Evolutionary conservation across 2,329 filamentous ascomycete genomes (phyloP), one percentile per base, ranked within the genome.

Genomic region (Calonectria hawksworthii): DNA sequence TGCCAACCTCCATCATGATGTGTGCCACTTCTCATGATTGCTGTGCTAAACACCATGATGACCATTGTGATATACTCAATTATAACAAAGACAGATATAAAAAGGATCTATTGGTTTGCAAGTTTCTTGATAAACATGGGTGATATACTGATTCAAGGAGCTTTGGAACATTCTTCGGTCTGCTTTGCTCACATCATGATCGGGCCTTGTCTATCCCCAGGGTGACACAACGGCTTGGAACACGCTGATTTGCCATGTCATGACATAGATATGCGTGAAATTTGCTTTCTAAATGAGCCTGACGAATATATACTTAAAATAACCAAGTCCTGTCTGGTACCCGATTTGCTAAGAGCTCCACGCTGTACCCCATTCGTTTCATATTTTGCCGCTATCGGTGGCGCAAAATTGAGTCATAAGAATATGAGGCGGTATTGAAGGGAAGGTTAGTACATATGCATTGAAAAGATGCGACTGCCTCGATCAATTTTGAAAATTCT

Each of bases 371-470:
- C 41, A n/a, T 7, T n/a, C 18, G 41, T 8, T 44, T 44, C 41
- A n/a, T 8, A 44, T 44, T 9, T 44, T 9, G 7, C n/a, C 18
- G 18, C 8, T n/a, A 44, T 44, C 18, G 18, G 9, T 21, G 21
- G 41, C 41, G 41, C 7, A 8, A 44, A 10, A 10, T 18, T 10
- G 10, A 9, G 41, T 6, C 41, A 2, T n/a, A n/a, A 44, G n/a
- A 1, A n/a, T 1, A 44, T 2, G 18, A 4, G 1, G 1, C n/a
- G 7, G 6, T 2, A 44, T 44, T 4, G 18, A 18, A 18, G n/a
- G 7, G 18, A 44, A 44, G n/a, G 10, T 21, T 9, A 9, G n/a
- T n/a, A n/a, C n/a, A n/a, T n/a, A n/a, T n/a, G n/a, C n/a, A n/a
- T n/a, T n/a, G n/a, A n/a, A n/a, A n/a, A n/a, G n/a, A n/a, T n/a